Conservation (phyloP, 305 asterid species). For the Fraxinus xanthoxyloides region DNA sequence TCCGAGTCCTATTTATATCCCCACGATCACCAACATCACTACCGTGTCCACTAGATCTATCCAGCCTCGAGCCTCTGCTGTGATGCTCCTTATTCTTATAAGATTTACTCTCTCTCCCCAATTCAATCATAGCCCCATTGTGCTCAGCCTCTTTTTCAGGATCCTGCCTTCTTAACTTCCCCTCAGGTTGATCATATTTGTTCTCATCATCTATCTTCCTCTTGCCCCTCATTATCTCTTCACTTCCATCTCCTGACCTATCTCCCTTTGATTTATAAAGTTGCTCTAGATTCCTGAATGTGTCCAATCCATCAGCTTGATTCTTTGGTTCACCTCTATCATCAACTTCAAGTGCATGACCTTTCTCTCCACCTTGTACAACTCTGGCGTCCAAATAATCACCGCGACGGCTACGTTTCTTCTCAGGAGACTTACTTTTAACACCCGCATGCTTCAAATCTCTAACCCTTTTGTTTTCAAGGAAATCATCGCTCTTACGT, state of each 20-base stretch:
- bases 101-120: slow-evolving; percentile 30
- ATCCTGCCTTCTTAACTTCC: slow-evolving; percentile 44
- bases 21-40: slow-evolving; percentile 26
- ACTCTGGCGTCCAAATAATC: slow-evolving; percentile 36
- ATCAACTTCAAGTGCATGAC: slow-evolving; percentile 28
- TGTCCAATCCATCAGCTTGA: slow-evolving; percentile 33
- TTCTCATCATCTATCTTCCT: slow-evolving; percentile 39
- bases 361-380: slow-evolving; percentile 29
- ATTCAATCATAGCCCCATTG: slow-evolving; percentile 17
- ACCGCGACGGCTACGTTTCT: slow-evolving; percentile 23
- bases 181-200: slow-evolving; percentile 35
- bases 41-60: slow-evolving; percentile 25
- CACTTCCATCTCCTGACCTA: slow-evolving; percentile 35
- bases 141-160: slow-evolving; percentile 32
- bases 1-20: slow-evolving; percentile 20
- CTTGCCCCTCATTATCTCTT: slow-evolving; percentile 36
- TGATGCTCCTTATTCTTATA: slow-evolving; percentile 29
- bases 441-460: slow-evolving; percentile 21
- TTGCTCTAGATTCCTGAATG: slow-evolving; percentile 52
- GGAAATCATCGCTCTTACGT: slow-evolving; percentile 18
- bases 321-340: slow-evolving; percentile 28
- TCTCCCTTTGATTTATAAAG: slow-evolving; percentile 40
- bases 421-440: slow-evolving; percentile 26
- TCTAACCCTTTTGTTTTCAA: slow-evolving; percentile 27
- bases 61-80: slow-evolving; percentile 24